Base-by-base conservation (phyloP, 2,329 filamentous ascomycete species). In the Aureobasidium melanogenum region DNA sequence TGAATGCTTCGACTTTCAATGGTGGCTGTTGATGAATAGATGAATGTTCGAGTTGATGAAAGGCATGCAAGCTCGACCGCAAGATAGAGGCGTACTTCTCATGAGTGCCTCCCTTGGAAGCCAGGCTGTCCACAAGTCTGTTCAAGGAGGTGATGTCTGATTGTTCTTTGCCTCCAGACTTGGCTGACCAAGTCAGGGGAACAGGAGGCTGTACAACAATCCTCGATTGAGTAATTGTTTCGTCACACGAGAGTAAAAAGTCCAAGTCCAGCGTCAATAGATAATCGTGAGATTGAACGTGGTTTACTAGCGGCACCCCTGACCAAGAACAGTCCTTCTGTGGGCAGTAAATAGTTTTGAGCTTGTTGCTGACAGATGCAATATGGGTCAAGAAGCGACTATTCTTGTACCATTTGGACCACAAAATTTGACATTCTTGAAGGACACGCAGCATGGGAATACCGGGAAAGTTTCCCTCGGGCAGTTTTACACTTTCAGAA, bases 351-450 rank as follows among this genome's bases (percentile, higher is more conserved):
- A 30, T 30, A 5, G 28, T 30, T 19, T 14, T 22, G 4, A 44
- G 41, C 12, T 24, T 22, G 3, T 24, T 24, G 19, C 24, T 24
- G 22, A 44, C 19, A 14, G 10, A 24, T 24, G 19, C 8, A 19
- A 60, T 51, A 26, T 60, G 57, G 1, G 9, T 17, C 7, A 52
- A 10, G 14, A 51, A 51, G 3, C 3, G 46, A 6, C 47, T 1
- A 15, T 60, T 60, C 34, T 60, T 60, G 7, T 60, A 36, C 57
- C 57, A 60, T 60, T 52, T 28, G 26, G 32, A 17, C 28, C 52
- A 60, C 12, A 44, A 14, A 1, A 2, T 3, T 26, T 51, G 46
- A n/a, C 57, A 60, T 9, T 19, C 38, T 30, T 15, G 22, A 12
- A 3, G 7, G 2, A 9, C 22, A 26, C 4, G 14, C 12, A 1